phyloP scores from a whole-genome alignment of 2,329 filamentous ascomycete genomes.

The Botrytis fabae region DNA sequence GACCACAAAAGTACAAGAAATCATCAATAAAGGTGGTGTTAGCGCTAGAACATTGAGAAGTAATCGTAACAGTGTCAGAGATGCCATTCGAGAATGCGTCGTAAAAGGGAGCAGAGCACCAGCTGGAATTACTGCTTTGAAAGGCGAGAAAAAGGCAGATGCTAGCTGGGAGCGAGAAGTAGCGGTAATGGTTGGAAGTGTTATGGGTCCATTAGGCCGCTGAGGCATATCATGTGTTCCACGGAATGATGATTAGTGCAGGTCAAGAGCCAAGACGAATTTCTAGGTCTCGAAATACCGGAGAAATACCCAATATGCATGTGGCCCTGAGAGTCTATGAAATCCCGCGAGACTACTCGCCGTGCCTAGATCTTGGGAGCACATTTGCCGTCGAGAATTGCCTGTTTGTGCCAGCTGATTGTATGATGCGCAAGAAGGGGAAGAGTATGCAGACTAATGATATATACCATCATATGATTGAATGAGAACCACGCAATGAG shows the following conservation, averaged over 20 bases:
- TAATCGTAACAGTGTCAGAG: conserved; percentile 72
- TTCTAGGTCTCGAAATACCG: neutral
- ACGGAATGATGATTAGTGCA: neutral
- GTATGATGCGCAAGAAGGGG: neutral
- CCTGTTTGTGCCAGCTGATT: neutral
- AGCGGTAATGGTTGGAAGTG: conserved; percentile 89
- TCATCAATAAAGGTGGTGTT: conserved; percentile 78
- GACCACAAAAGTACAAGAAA: conserved; percentile 76
- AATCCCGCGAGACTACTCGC: too few relatives aligned
- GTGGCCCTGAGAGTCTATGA: neutral
- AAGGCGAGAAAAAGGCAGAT: conserved; percentile 51
- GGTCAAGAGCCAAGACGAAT: neutral
- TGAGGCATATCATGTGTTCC: conserved; percentile 25
- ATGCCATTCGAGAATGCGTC: conserved; percentile 81
- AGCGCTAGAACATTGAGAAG: conserved; percentile 76
- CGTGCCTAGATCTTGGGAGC: neutral
- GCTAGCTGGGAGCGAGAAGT: conserved; percentile 84
- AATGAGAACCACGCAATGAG: neutral
- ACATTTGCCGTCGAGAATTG: neutral
- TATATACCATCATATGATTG: conserved; percentile 5
- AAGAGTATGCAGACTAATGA: neutral
- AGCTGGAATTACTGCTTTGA: conserved; percentile 54
- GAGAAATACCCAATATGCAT: neutral
- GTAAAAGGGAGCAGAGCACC: conserved; percentile 72
- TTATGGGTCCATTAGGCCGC: conserved; percentile 51